Evolutionary conservation across 768 basidiomycete species (phyloP).

Genomic region (Trametes coccinea): DNA sequence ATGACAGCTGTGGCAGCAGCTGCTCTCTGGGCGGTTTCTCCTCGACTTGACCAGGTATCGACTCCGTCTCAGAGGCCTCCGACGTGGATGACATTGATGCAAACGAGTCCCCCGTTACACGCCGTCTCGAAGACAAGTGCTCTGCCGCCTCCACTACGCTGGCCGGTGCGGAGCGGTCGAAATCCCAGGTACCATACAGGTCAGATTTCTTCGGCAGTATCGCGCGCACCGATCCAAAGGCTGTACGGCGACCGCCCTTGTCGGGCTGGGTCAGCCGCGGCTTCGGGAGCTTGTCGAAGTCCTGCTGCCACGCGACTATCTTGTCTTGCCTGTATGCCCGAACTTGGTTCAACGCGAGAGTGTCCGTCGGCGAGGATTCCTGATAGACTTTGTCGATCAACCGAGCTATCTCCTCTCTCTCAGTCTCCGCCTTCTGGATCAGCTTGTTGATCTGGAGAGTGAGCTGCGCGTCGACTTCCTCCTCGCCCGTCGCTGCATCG

Average conservation of each 20-base stretch:
- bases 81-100: slow-evolving; percentile 63
- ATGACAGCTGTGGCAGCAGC: not conserved
- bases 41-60: slow-evolving; percentile 28
- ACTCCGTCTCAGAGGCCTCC: slow-evolving; percentile 68
- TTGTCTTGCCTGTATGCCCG: slow-evolving; percentile 88
- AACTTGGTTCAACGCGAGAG: slow-evolving; percentile 83
- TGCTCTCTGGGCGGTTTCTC: slow-evolving; percentile 1
- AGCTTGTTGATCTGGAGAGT: slow-evolving; percentile 63
- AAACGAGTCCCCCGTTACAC: slow-evolving; percentile 55
- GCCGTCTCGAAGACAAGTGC: slow-evolving; percentile 41
- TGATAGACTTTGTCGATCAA: slow-evolving; percentile 80
- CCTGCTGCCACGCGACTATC: slow-evolving; percentile 95
- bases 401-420: slow-evolving; percentile 68
- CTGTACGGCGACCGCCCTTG: slow-evolving; percentile 54
- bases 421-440: slow-evolving; percentile 71
- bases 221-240: slow-evolving; percentile 67
- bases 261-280: slow-evolving; percentile 52
- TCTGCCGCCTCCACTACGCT: slow-evolving; percentile 79
- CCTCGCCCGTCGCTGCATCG: slow-evolving; percentile 78
- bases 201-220: slow-evolving; percentile 72
- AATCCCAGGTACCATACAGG: slow-evolving; percentile 52
- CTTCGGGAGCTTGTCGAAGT: slow-evolving; percentile 84
- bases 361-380: slow-evolving; percentile 79
- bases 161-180: slow-evolving; percentile 57
- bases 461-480: slow-evolving; percentile 64